A percentile compares a stretch with the other conserved stretches of the same genome.
phyloP scores from a whole-genome alignment of 1,139 yeast species.

The Wickerhamomyces sp. region DNA sequence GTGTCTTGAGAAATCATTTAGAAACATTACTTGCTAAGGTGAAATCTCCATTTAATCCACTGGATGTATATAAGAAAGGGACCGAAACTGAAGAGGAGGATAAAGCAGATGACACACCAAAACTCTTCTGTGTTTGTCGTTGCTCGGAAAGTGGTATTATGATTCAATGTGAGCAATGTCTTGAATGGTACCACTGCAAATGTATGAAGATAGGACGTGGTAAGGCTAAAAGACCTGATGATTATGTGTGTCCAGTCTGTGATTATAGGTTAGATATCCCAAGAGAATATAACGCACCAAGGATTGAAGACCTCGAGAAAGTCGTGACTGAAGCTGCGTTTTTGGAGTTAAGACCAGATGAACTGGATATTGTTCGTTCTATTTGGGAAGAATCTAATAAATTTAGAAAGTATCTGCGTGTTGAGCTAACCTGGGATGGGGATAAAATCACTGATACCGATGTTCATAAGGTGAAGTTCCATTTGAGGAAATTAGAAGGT shows the following conservation, averaged over 20 bases:
- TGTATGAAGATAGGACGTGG: constrained; percentile 49
- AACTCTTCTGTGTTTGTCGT: constrained; percentile 65
- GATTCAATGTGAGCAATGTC: constrained; percentile 77
- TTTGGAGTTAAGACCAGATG: constrained; percentile 41
- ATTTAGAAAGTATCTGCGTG: constrained; percentile 24
- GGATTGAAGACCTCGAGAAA: constrained; percentile 31
- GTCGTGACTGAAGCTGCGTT: constrained; percentile 31
- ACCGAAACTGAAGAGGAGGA: constrained; percentile 1
- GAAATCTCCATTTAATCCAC: constrained; percentile 35
- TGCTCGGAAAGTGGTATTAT: constrained; percentile 63
- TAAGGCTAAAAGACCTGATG: constrained; percentile 26
- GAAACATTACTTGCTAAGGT: constrained; percentile 31
- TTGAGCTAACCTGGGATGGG: constrained; percentile 19
- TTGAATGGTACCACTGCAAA: constrained; percentile 75
- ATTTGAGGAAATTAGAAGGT: constrained; percentile 44
- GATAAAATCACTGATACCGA: constrained; percentile 18
- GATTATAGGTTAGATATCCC: constrained; percentile 33
- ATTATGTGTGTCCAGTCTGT: constrained; percentile 69
- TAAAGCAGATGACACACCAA: constrained; percentile 10
- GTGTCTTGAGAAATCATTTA: constrained; percentile 30
- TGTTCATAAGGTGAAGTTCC: constrained; percentile 31
- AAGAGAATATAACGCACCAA: constrained; percentile 31
- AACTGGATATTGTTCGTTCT: constrained; percentile 30
- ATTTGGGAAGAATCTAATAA: constrained; percentile 22
- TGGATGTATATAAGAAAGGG: constrained; percentile 32